phyloP scores from a whole-genome alignment of 768 basidiomycete genomes.

The Auriscalpium microsporum region DNA sequence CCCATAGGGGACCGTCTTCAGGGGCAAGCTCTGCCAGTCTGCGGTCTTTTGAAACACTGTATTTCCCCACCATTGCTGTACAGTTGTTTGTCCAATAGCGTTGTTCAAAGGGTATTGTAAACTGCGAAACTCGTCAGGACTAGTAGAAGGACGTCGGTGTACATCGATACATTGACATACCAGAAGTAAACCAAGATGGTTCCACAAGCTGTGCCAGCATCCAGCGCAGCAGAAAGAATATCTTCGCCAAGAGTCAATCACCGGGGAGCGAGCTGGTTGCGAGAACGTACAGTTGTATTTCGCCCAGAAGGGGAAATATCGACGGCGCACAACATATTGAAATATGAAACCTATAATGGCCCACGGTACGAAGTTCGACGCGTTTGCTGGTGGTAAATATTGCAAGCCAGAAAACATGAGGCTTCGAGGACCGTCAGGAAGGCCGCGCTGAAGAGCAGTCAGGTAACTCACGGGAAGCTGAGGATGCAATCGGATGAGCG shows the following conservation, averaged over 20 bases:
- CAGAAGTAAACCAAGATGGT: constrained; percentile 24
- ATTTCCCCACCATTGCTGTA: constrained; percentile 32
- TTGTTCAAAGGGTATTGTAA: constrained; percentile 28
- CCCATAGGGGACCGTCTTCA: constrained; percentile 15
- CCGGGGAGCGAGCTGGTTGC: background rate
- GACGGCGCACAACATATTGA: constrained; percentile 28
- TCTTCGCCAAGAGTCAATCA: constrained; percentile 1
- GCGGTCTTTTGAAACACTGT: constrained; percentile 25
- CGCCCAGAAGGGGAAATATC: constrained; percentile 30
- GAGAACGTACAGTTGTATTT: constrained; percentile 28
- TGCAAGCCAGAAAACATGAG: constrained; percentile 35
- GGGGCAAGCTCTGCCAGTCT: constrained; percentile 21
- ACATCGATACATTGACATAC: background rate
- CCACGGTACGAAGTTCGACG: constrained; percentile 32
- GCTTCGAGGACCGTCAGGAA: background rate
- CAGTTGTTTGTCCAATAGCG: constrained; percentile 24
- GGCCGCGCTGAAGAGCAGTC: background rate
- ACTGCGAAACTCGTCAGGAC: background rate
- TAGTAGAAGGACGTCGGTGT: background rate
- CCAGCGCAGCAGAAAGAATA: constrained; percentile 25
- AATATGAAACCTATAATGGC: constrained; percentile 28
- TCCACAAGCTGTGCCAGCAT: constrained; percentile 19
- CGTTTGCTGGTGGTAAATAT: constrained; percentile 33
- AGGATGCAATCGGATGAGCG: background rate
- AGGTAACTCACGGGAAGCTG: constrained; percentile 24